phyloP scores from a whole-genome alignment of 352 stramenopile species.

The Phytophthora litchii region DNA sequence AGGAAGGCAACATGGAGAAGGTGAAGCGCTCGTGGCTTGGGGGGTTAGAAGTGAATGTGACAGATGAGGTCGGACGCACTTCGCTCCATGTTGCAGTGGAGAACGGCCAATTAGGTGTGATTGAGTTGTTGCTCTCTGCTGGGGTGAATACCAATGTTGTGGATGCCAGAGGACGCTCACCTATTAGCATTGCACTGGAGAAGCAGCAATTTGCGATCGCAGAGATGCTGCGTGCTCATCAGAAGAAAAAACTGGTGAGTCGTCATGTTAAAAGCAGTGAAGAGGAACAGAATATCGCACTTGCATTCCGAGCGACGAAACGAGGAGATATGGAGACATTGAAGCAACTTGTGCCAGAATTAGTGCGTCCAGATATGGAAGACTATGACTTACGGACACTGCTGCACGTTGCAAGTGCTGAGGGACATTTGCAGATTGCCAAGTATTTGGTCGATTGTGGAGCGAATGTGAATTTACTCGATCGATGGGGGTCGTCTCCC shows the following conservation, averaged over 20 bases:
- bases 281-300: constrained; percentile 49
- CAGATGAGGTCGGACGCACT: constrained; percentile 57
- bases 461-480: constrained; percentile 78
- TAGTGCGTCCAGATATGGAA: constrained; percentile 69
- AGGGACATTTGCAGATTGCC: constrained; percentile 59
- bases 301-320: constrained; percentile 68
- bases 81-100: constrained; percentile 84
- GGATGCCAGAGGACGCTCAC: constrained; percentile 59
- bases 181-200: constrained; percentile 71
- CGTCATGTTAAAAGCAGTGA: constrained; percentile 38
- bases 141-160: constrained; percentile 65
- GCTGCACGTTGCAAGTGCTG: constrained; percentile 75
- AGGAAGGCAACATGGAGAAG: constrained; percentile 69
- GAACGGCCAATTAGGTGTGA: constrained; percentile 66
- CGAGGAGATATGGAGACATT: constrained; percentile 53
- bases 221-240: constrained; percentile 66
- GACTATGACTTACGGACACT: constrained; percentile 80
- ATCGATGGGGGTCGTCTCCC: constrained; percentile 79
- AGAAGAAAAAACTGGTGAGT: constrained; percentile 53
- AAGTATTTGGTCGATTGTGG: constrained; percentile 73
- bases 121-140: constrained; percentile 78
- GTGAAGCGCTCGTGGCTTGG: constrained; percentile 81
- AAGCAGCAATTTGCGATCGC: constrained; percentile 58
- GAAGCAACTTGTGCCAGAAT: constrained; percentile 54
- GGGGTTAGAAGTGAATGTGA: constrained; percentile 63